Evolutionary conservation across 768 basidiomycete species (phyloP), one percentile per base, ranked within the genome.

Genomic region (Piloderma croceum): DNA sequence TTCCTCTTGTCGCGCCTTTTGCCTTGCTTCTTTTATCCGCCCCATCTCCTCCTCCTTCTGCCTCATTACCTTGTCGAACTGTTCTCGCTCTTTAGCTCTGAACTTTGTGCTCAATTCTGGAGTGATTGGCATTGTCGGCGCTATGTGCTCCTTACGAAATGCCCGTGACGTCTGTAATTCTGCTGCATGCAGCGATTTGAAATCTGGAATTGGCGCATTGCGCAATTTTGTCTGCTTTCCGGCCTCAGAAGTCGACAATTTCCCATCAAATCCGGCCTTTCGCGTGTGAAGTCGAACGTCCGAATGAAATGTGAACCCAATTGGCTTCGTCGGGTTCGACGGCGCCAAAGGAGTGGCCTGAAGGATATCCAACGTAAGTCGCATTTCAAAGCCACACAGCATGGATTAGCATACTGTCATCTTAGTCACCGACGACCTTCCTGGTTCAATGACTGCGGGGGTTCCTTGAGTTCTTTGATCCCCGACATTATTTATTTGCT

Each of bases 41-140:
- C 75, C 66, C 38, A 69, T 56, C 51, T 77, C 77, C 50, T 59
- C 59, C 55, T 83, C 79, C 44, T 76, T 77, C 53, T 69, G 74
- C 45, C 67, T 66, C 21, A 83, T 52, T 56, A 59, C 65, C 46
- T 68, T 71, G 34, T 87, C 81, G 57, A 81, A 87, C 63, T 67
- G 67, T 52, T 71, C 76, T 36, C 83, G 71, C 53, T 84, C 81
- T 49, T 65, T 69, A 44, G 75, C 71, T 24, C 85, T 72, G 12
- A 56, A 58, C 24, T 77, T 76, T 5, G 81, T 84, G 41, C 57
- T 64, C 44, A 83, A 65, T 39, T 60, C 51, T 29, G 76, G 63
- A 7, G 73, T 61, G 9, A 60, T 52, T 9, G 78, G 78, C 4
- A 77, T 52, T 3, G 68, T 66, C 19, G 75, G 76, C 36, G 63